phyloP scores from a whole-genome alignment of 805 yeast species.

The Zygosaccharomyces gambellarensis region DNA sequence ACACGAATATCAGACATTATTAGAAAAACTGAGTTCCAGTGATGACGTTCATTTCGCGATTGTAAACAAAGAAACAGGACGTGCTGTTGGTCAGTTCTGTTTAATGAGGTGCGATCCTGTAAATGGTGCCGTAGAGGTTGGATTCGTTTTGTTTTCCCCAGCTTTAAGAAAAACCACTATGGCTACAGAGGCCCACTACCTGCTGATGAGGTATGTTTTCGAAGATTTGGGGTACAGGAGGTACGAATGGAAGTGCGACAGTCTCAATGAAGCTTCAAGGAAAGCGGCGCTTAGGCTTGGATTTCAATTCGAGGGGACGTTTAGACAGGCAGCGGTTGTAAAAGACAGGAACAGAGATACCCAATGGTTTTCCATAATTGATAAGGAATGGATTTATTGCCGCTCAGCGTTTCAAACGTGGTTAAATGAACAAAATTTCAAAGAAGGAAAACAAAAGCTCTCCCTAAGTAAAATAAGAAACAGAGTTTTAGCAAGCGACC shows the following conservation, averaged over 20 bases:
- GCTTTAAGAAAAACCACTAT: constrained; percentile 21
- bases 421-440: constrained; percentile 27
- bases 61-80: constrained; percentile 15
- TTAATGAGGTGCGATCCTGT: constrained; percentile 27
- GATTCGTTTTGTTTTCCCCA: constrained; percentile 26
- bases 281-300: constrained; percentile 34
- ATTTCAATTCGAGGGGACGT: constrained; percentile 32
- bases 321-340: constrained; percentile 28
- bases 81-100: constrained; percentile 28
- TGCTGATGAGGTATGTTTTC: constrained; percentile 29
- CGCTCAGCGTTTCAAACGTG: constrained; percentile 25
- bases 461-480: constrained; percentile 6
- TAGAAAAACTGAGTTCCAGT: not conserved
- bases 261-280: constrained; percentile 28
- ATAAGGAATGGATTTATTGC: constrained; percentile 29
- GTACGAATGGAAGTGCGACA: constrained; percentile 36
- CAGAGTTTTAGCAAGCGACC: not conserved
- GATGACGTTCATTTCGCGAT: constrained; percentile 21
- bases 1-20: constrained; percentile 1
- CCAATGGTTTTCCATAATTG: constrained; percentile 31
- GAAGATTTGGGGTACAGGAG: constrained; percentile 31
- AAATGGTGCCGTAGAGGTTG: constrained; percentile 30
- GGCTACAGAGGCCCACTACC: constrained; percentile 34
- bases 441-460: constrained; percentile 9
- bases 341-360: constrained; percentile 33